These are phyloP conservation scores for Aspergillus fumigatus DNA, from an alignment of 2,329 filamentous ascomycete genomes.

Conservation along the genomic window DNA sequence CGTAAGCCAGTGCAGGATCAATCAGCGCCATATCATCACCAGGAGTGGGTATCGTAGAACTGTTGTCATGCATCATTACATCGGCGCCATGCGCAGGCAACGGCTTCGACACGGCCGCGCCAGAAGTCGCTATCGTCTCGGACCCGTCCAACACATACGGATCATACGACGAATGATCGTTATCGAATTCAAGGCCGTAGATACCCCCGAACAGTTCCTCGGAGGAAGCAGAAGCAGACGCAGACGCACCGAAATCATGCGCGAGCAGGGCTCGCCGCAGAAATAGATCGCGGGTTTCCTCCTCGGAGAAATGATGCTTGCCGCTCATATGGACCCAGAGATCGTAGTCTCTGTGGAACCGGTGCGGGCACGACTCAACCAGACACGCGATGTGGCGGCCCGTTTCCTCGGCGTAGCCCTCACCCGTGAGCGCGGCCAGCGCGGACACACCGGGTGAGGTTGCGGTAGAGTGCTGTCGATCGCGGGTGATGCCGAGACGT, in stretches of 20 bases:
- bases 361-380: slow-evolving; percentile 46
- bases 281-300: slow-evolving; percentile 38
- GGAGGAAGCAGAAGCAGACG: slow-evolving; percentile 1
- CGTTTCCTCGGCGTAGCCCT: slow-evolving; percentile 49
- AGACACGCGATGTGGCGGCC: slow-evolving; percentile 51
- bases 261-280: slow-evolving; percentile 36
- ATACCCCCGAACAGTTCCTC: slow-evolving; percentile 29
- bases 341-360: slow-evolving; percentile 56
- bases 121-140: neutral
- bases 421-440: slow-evolving; percentile 51
- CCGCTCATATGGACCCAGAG: slow-evolving; percentile 53
- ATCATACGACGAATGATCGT: slow-evolving; percentile 14
- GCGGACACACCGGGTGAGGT: slow-evolving; percentile 25
- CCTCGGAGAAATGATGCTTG: slow-evolving; percentile 37
- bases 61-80: slow-evolving; percentile 23
- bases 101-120: neutral
- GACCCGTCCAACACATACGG: slow-evolving; percentile 7
- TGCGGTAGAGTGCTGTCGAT: slow-evolving; percentile 4
- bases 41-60: slow-evolving; percentile 26
- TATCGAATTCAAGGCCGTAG: slow-evolving; percentile 34
- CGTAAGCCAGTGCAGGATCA: slow-evolving; percentile 31
- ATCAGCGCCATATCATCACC: slow-evolving; percentile 30
- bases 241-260: slow-evolving; percentile 18
- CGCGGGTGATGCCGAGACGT: slow-evolving; percentile 24
- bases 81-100: slow-evolving; percentile 11